Conservation (phyloP, 805 yeast genomes). For the Sugiyamaella boreocaroliniensis region DNA sequence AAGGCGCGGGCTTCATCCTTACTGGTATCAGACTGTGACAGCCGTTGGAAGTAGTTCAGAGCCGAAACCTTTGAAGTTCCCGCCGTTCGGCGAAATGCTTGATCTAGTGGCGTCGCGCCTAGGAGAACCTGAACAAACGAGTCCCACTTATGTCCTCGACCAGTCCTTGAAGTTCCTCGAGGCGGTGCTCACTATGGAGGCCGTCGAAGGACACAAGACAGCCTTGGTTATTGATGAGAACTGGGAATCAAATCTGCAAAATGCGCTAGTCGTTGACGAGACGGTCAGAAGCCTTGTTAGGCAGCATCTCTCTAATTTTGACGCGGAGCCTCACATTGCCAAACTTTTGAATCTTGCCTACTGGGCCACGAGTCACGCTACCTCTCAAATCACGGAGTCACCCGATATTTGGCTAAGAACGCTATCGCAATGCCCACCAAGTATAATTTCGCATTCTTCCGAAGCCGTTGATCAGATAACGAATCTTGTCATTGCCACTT, state of each 20-base stretch:
- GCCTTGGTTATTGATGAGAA: slow-evolving; percentile 63
- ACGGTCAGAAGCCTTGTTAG: slow-evolving; percentile 36
- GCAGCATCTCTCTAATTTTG: slow-evolving; percentile 17
- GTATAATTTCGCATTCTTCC: slow-evolving; percentile 1
- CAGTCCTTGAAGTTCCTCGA: slow-evolving; percentile 48
- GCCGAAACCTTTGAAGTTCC: slow-evolving; percentile 41
- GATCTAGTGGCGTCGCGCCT: slow-evolving; percentile 17
- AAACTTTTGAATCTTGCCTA: slow-evolving; percentile 32
- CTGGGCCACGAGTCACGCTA: slow-evolving; percentile 26
- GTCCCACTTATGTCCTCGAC: slow-evolving; percentile 12
- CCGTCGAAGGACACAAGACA: slow-evolving; percentile 45
- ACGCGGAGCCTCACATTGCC: slow-evolving; percentile 11
- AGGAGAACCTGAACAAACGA: neutral
- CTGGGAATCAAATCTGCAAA: slow-evolving; percentile 65
- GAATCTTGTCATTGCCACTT: slow-evolving; percentile 32
- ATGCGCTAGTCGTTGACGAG: slow-evolving; percentile 58
- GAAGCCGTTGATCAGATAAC: neutral
- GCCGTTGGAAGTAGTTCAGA: slow-evolving; percentile 31
- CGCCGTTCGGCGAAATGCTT: slow-evolving; percentile 41
- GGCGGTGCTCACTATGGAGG: slow-evolving; percentile 58
- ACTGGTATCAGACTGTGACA: slow-evolving; percentile 57
- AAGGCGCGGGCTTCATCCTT: slow-evolving; percentile 70
- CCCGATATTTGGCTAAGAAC: slow-evolving; percentile 16
- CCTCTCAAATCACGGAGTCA: slow-evolving; percentile 4
- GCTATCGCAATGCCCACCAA: slow-evolving; percentile 18